phyloP scores from a whole-genome alignment of 2,329 filamentous ascomycete species.

The Aspergillus calidoustus region DNA sequence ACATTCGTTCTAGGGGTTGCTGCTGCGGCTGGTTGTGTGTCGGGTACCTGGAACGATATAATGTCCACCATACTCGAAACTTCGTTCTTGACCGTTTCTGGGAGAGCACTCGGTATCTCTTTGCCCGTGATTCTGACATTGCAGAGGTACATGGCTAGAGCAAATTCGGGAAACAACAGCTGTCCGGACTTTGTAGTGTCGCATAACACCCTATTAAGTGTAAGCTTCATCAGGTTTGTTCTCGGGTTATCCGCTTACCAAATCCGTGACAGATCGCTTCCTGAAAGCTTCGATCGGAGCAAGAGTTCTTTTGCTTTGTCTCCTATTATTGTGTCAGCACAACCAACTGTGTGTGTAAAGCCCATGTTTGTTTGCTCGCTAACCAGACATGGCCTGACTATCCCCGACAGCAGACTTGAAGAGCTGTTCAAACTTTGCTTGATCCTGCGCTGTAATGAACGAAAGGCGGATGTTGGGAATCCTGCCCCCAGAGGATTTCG shows the following conservation, averaged over 20 bases:
- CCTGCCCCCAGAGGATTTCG: constrained; percentile 64
- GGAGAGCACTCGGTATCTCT: constrained; percentile 72
- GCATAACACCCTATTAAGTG: constrained; percentile 73
- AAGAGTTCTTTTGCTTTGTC: constrained; percentile 92
- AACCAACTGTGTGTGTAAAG: neutral
- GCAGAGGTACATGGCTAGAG: constrained; percentile 97
- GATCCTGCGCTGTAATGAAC: constrained; percentile 93
- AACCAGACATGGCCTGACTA: constrained; percentile 79
- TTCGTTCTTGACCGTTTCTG: constrained; percentile 90
- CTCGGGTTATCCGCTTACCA: constrained; percentile 62
- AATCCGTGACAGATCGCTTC: constrained; percentile 86
- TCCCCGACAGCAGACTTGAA: constrained; percentile 95
- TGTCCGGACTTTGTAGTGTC: constrained; percentile 97
- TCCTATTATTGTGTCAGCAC: constrained; percentile 41
- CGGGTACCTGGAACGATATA: constrained; percentile 89
- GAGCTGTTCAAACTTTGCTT: constrained; percentile 94
- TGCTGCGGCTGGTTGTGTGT: constrained; percentile 63
- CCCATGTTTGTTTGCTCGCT: constrained; percentile 14
- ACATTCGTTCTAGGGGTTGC: constrained; percentile 66
- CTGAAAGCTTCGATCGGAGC: constrained; percentile 83
- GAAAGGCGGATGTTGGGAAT: constrained; percentile 94
- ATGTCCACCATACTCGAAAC: constrained; percentile 99
- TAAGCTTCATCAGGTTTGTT: neutral
- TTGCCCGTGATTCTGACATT: constrained; percentile 91
- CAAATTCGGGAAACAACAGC: constrained; percentile 96